Base-by-base conservation (phyloP, 2,329 filamentous ascomycete genomes). In the Microcyclospora tardicrescens region DNA sequence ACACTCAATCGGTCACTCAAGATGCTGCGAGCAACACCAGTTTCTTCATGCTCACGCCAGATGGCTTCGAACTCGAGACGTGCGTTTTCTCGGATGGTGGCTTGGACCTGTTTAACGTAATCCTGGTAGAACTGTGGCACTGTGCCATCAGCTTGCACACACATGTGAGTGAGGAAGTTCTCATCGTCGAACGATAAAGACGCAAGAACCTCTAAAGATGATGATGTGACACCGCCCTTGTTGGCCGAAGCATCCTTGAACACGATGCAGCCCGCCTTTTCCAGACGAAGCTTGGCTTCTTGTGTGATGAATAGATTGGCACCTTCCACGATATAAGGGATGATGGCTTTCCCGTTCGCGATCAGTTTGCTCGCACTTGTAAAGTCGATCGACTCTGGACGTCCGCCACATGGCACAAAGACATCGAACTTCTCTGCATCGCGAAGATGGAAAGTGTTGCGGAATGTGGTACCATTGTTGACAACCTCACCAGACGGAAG, bases 251-350 rank as follows among this genome's bases (percentile, higher is more conserved):
- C 91, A 61, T 98, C 91, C 68, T 98, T 98, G 79, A 86, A 95
- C 31, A 98, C 65, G 53, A 96, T 77, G 57, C 85, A 93, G 43
- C 91, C 91, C n/a, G 89, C 87, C 52, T 85, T 81, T 66, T 98
- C 91, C 11, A 98, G 77, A 16, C 86, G 83, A 39, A 96, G 73
- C 69, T 96, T 96, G 53, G 89, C 89, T 55, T 98, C 91, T 63
- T 98, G 91, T 1, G 91, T 95, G 65, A 98, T 93, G 74, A 98
- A 98, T 39, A 98, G 71, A 61, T 96, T 98, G 62, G 91, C 91
- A 38, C 91, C 91, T 65, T 98, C 91, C 33, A 98, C 89, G 38
- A 98, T 91, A 66, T 93, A 98, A 1, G 89, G 87, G 43, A 98
- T 81, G 10, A 73, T 76, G 15, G 75, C 72, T 68, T 93, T 95